Percentiles rank a stretch among this genome's conserved stretches.
These are phyloP conservation scores for Apiospora pterosperma DNA, from an alignment of 2,329 filamentous ascomycete genomes.

Conservation along the genomic window DNA sequence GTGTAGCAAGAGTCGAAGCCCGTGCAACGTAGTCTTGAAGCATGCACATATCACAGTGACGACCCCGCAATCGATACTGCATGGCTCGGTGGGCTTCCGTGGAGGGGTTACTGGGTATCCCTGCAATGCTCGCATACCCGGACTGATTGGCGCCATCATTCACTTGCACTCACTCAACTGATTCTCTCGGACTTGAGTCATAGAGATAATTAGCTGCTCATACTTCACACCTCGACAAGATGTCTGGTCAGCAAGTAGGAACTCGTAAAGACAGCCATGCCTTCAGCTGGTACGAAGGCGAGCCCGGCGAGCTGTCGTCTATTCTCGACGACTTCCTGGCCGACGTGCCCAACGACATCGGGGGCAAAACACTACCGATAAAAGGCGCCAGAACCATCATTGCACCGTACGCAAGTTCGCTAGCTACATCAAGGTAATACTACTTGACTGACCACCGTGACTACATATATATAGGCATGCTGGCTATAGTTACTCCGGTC, in stretches of 20 bases:
- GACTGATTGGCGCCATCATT: no score
- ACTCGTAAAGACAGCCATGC: conserved; percentile 67
- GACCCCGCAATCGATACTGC: no score
- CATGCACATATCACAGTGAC: no score
- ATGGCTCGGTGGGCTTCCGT: no score
- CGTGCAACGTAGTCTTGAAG: no score
- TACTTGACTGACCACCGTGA: not conserved
- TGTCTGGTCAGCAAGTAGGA: conserved; percentile 15
- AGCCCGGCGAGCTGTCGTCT: conserved; percentile 53
- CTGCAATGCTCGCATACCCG: no score
- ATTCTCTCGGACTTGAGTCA: not conserved
- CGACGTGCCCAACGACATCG: conserved; percentile 63
- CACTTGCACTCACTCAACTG: not conserved
- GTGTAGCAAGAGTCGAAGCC: no score
- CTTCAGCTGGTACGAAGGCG: conserved; percentile 79
- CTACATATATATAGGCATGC: conserved; percentile 65
- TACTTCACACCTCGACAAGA: not conserved
- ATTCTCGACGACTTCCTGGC: conserved; percentile 76
- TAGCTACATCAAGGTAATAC: not conserved
- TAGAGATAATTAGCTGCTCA: not conserved
- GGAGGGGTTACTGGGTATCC: no score
- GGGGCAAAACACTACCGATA: conserved; percentile 61
- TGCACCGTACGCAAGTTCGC: conserved; percentile 64
- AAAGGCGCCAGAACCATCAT: conserved; percentile 80
- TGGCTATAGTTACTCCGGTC: conserved; percentile 88